Percentiles rank a stretch among this genome's conserved stretches.
phyloP scores from a whole-genome alignment of 768 basidiomycete species.

The Clathrus columnatus region DNA sequence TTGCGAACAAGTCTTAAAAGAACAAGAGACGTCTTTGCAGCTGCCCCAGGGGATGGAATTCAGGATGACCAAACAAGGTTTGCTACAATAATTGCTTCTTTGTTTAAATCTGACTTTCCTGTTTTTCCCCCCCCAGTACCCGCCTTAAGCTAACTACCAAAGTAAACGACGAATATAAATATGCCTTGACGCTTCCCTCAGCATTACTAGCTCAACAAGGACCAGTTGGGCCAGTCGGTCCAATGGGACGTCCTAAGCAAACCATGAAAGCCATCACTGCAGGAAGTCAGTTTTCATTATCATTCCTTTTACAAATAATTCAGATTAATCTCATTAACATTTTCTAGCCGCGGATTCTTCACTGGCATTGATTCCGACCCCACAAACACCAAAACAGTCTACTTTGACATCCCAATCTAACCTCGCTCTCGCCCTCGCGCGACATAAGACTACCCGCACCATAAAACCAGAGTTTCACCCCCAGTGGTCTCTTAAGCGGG shows the following conservation, averaged over 20 bases:
- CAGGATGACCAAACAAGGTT: conserved; percentile 69
- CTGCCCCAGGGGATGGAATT: conserved; percentile 49
- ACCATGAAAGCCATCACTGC: conserved; percentile 63
- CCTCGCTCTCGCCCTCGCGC: conserved; percentile 82
- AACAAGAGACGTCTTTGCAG: conserved; percentile 61
- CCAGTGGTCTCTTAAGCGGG: conserved; percentile 91
- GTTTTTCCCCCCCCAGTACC: conserved; percentile 32
- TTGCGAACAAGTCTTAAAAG: conserved; percentile 59
- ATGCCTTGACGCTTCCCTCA: conserved; percentile 77
- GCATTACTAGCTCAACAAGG: conserved; percentile 76
- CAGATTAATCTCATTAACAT: conserved; percentile 14
- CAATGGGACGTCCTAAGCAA: conserved; percentile 44
- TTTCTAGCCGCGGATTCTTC: conserved; percentile 30
- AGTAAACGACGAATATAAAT: conserved; percentile 82
- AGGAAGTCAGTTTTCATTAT: conserved; percentile 40
- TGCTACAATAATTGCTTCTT: conserved; percentile 11
- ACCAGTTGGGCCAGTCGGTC: conserved; percentile 58
- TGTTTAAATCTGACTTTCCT: neutral
- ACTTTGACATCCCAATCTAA: conserved; percentile 55
- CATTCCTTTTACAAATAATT: neutral
- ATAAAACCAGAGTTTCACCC: conserved; percentile 95
- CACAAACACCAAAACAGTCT: conserved; percentile 42
- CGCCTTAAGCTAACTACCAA: conserved; percentile 72
- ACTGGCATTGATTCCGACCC: conserved; percentile 63
- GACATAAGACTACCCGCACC: conserved; percentile 89